Percentiles rank a stretch among this genome's conserved stretches.
Conservation (phyloP, 306 rosid genomes). For the Alnus rubra region DNA sequence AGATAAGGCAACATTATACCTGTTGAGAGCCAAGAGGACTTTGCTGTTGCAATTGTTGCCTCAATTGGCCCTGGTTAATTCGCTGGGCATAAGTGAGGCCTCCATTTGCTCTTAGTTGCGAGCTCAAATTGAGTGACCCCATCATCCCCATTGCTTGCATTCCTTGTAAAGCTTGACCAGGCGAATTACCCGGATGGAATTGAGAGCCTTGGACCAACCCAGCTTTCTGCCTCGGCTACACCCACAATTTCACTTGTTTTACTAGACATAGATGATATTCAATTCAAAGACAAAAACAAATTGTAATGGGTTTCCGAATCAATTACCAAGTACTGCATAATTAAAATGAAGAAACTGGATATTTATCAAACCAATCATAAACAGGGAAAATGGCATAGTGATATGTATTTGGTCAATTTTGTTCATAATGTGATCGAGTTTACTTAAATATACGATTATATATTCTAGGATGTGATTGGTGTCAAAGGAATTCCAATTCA, state of each 20-base stretch:
- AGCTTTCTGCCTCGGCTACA: conserved; percentile 86
- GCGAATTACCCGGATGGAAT: conserved; percentile 64
- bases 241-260: conserved; percentile 31
- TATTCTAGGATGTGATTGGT: not conserved
- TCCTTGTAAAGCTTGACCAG: conserved; percentile 83
- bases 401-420: not conserved
- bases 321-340: not conserved
- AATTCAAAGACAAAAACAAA: conserved; percentile 3
- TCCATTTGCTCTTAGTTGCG: conserved; percentile 73
- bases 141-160: conserved; percentile 88
- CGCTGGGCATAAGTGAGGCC: conserved; percentile 69
- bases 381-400: not conserved
- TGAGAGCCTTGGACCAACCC: conserved; percentile 80
- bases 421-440: not conserved
- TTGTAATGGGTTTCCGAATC: not conserved
- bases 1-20: conserved; percentile 47
- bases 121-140: conserved; percentile 57
- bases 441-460: not conserved
- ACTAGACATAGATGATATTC: conserved; percentile 17
- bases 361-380: not conserved
- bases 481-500: not conserved
- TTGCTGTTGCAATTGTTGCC: conserved; percentile 87
- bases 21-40: conserved; percentile 59
- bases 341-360: not conserved
- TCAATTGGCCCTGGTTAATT: conserved; percentile 63